phyloP scores from a whole-genome alignment of 129 eudicot genomes.

The Kitagawia praeruptora region DNA sequence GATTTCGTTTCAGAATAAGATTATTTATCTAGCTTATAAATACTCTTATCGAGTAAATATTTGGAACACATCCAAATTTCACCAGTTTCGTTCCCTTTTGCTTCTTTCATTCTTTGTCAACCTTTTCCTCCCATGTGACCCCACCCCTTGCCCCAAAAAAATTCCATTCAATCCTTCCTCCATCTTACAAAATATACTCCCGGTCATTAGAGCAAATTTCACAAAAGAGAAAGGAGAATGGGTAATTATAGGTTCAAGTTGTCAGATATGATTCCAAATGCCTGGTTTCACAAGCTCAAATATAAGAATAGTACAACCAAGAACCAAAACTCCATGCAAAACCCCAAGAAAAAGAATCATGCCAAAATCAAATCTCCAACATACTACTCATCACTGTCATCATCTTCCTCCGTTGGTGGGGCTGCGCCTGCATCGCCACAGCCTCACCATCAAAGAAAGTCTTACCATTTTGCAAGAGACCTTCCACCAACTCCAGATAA shows the following conservation, averaged over 20 bases:
- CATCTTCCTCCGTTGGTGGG: constrained; percentile 14
- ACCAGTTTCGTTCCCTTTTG: not conserved
- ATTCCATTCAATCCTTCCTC: not conserved
- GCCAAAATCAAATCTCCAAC: constrained; percentile 11
- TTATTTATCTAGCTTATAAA: too few species aligned
- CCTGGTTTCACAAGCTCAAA: constrained; percentile 56
- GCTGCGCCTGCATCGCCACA: not conserved
- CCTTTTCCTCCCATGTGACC: not conserved
- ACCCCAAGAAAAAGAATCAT: constrained; percentile 1
- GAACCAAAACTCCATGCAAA: constrained; percentile 18
- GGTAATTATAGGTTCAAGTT: constrained; percentile 49
- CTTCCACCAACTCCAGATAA: constrained; percentile 8
- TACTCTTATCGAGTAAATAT: too few species aligned
- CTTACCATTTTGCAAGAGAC: constrained; percentile 1
- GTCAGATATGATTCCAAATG: constrained; percentile 44
- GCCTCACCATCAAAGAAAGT: not conserved
- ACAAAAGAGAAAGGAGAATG: constrained; percentile 24
- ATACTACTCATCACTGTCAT: constrained; percentile 1
- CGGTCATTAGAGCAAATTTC: not conserved
- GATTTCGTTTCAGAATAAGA: too few species aligned
- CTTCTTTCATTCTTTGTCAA: constrained; percentile 4
- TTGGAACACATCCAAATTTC: not conserved
- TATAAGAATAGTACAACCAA: constrained; percentile 19
- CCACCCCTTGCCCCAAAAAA: constrained; percentile 9
- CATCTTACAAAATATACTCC: constrained; percentile 6